A percentile compares a stretch with the other conserved stretches of the same genome.
These are phyloP conservation scores for Argentina anserina DNA, from an alignment of 306 rosid genomes.

Conservation along the genomic window DNA sequence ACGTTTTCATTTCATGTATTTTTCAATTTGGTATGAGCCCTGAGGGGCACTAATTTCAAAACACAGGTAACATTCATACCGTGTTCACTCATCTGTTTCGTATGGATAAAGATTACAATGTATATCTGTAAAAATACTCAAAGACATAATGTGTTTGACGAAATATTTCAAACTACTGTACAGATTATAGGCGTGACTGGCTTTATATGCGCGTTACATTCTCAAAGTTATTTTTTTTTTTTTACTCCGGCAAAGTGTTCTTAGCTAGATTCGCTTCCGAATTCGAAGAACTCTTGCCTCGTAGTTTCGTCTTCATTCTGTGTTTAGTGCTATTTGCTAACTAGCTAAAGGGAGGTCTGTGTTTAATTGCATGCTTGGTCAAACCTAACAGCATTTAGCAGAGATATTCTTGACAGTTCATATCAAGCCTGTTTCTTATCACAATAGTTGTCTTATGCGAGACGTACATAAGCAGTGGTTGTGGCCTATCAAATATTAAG, in stretches of 20 bases:
- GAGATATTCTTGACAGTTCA: not conserved
- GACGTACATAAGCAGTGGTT: not conserved
- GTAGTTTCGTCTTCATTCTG: not conserved
- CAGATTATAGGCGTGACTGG: not conserved
- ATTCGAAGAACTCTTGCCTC: not conserved
- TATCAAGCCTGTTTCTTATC: not conserved
- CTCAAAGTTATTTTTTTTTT: not conserved
- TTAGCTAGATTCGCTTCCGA: not conserved
- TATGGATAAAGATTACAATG: not conserved
- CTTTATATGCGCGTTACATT: not conserved
- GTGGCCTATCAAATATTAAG: conserved; percentile 9
- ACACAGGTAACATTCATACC: no score
- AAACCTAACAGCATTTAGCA: not conserved
- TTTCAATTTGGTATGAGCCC: not conserved
- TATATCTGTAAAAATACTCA: no score
- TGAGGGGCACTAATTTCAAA: not conserved
- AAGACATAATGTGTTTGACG: not conserved
- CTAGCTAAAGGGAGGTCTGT: not conserved
- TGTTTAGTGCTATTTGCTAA: not conserved
- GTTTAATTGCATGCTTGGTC: not conserved
- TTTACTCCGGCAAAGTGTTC: no score
- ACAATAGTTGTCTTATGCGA: not conserved
- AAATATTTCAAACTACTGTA: not conserved
- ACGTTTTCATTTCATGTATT: not conserved
- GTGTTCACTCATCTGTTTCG: not conserved